Conservation (phyloP, 2,329 filamentous ascomycete species). For the Verticillium dahliae region DNA sequence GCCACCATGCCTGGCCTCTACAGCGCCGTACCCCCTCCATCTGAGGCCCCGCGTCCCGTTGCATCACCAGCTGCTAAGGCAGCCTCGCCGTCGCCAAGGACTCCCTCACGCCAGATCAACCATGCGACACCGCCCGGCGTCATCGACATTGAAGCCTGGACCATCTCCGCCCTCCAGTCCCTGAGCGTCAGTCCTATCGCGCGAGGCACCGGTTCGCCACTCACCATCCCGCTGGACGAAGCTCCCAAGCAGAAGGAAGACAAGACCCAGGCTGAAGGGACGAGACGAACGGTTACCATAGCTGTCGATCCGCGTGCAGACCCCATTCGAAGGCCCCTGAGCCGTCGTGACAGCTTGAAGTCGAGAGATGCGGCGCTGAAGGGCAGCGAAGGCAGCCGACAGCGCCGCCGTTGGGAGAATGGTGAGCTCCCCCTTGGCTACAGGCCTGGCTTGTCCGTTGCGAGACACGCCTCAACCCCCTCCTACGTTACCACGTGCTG, state of each 20-base stretch:
- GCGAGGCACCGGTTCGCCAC: slow-evolving; percentile 54
- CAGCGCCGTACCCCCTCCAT: slow-evolving; percentile 44
- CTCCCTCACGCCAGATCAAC: slow-evolving; percentile 12
- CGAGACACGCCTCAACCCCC: background rate
- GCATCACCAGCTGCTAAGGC: slow-evolving; percentile 9
- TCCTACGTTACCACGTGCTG: background rate
- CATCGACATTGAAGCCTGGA: slow-evolving; percentile 63
- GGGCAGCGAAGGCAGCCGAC: slow-evolving; percentile 83
- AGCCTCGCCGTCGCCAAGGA: slow-evolving; percentile 12
- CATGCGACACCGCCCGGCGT: slow-evolving; percentile 16
- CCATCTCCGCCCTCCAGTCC: slow-evolving; percentile 48
- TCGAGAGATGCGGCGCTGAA: slow-evolving; percentile 72
- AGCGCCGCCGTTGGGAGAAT: slow-evolving; percentile 91
- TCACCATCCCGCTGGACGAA: slow-evolving; percentile 73
- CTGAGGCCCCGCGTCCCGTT: slow-evolving; percentile 14
- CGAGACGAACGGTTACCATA: slow-evolving; percentile 12
- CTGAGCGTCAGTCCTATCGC: slow-evolving; percentile 48
- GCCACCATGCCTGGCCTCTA: slow-evolving; percentile 41
- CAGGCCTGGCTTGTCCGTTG: no score
- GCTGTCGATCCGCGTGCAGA: slow-evolving; percentile 12
- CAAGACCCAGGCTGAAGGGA: slow-evolving; percentile 4
- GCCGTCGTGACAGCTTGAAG: slow-evolving; percentile 46
- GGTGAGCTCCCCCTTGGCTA: slow-evolving; percentile 39
- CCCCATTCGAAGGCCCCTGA: slow-evolving; percentile 36
- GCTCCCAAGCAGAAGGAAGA: slow-evolving; percentile 11